These are phyloP conservation scores for Pelargonium cotyledonis DNA, from an alignment of 441 rosid genomes.

Conservation along the genomic window DNA sequence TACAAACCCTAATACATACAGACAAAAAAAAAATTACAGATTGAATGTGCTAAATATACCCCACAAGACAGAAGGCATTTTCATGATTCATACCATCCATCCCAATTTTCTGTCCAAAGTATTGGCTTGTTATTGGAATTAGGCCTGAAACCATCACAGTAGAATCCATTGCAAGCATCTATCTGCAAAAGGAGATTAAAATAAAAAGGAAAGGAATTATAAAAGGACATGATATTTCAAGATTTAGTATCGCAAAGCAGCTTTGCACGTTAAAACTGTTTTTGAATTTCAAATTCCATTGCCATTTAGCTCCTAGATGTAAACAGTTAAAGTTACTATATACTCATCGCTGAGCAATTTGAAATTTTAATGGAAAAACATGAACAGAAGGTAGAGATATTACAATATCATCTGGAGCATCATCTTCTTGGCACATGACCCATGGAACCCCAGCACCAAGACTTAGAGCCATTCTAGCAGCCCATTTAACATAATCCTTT, in stretches of 20 bases:
- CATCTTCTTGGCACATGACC: slow-evolving; percentile 88
- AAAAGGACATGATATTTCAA: neutral
- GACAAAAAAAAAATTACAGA: neutral
- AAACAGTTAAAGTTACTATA: neutral
- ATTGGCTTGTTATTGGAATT: slow-evolving; percentile 49
- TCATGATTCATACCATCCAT: slow-evolving; percentile 55
- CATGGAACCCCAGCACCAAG: slow-evolving; percentile 86
- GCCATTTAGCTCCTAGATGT: neutral
- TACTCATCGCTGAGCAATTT: slow-evolving; percentile 1
- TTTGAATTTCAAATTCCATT: neutral
- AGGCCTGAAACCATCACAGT: slow-evolving; percentile 72
- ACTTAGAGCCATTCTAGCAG: slow-evolving; percentile 90
- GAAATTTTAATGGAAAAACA: neutral
- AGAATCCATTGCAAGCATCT: slow-evolving; percentile 68
- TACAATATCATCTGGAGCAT: slow-evolving; percentile 81
- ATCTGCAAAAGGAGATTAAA: slow-evolving; percentile 35
- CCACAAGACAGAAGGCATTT: slow-evolving; percentile 8
- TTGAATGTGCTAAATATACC: slow-evolving; percentile 1
- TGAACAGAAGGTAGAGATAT: neutral
- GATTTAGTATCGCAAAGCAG: no score
- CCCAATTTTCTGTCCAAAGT: slow-evolving; percentile 77
- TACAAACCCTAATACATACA: neutral
- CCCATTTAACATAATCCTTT: slow-evolving; percentile 72
- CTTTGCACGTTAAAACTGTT: no score
- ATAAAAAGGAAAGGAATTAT: slow-evolving; percentile 1